Conservation (phyloP, 1,284 basidiomycete genomes). For the Ganoderma resinaceum region DNA sequence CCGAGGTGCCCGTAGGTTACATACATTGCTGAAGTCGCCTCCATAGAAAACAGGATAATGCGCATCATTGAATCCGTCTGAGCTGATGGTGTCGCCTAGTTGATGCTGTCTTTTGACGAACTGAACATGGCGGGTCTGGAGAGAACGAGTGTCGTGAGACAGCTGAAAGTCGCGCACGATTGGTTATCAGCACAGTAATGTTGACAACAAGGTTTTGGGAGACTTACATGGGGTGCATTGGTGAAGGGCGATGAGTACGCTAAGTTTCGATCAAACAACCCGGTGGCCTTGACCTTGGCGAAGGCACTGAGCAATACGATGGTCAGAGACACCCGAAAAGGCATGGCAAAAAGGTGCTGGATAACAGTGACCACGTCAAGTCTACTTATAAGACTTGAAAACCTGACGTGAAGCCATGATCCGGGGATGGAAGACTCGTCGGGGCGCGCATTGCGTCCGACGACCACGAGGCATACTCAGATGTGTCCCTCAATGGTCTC, state of each 20-base stretch:
- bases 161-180: slow-evolving; percentile 40
- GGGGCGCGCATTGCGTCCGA: background rate
- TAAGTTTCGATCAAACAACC: slow-evolving; percentile 52
- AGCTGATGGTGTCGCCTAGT: slow-evolving; percentile 35
- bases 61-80: slow-evolving; percentile 51
- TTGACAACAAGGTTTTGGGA: background rate
- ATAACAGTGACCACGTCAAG: background rate
- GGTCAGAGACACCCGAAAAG: slow-evolving; percentile 8
- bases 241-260: slow-evolving; percentile 56
- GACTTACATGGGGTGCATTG: slow-evolving; percentile 47
- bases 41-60: slow-evolving; percentile 63
- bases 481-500: background rate
- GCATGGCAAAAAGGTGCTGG: slow-evolving; percentile 7
- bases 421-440: background rate
- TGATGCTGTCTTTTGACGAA: slow-evolving; percentile 47
- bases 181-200: background rate
- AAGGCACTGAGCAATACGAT: slow-evolving; percentile 21
- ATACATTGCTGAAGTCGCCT: slow-evolving; percentile 57
- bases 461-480: background rate
- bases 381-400: background rate
- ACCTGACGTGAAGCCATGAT: background rate
- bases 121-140: slow-evolving; percentile 47
- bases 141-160: slow-evolving; percentile 45
- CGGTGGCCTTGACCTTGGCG: slow-evolving; percentile 34
- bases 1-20: slow-evolving; percentile 11